These are phyloP conservation scores for Tolypocladium inflatum DNA, from an alignment of 2,329 filamentous ascomycete species.

Conservation along the genomic window DNA sequence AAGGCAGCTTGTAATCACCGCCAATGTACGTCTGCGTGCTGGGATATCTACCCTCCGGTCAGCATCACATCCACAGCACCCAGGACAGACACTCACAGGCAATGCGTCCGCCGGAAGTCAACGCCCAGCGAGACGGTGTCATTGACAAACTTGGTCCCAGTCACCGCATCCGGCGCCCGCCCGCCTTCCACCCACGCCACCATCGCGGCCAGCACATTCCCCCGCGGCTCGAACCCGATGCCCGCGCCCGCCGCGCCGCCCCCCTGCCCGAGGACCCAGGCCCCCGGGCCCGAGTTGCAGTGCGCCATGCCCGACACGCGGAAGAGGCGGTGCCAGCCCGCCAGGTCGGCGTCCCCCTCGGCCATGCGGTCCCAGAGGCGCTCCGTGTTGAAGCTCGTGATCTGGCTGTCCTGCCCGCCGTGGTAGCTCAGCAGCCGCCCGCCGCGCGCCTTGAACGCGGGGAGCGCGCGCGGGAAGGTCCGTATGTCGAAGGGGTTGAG, in stretches of 20 bases:
- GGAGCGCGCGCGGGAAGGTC: constrained; percentile 28
- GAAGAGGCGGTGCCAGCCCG: constrained; percentile 41
- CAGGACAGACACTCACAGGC: constrained; percentile 6
- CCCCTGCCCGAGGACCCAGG: constrained; percentile 20
- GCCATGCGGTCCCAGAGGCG: constrained; percentile 13
- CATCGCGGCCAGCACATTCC: constrained; percentile 36
- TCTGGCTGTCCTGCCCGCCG: constrained; percentile 29
- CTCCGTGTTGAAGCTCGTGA: constrained; percentile 21
- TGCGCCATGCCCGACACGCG: constrained; percentile 44
- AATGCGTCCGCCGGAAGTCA: constrained; percentile 22
- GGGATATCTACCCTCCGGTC: neutral
- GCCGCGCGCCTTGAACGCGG: constrained; percentile 26
- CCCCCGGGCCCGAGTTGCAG: constrained; percentile 37
- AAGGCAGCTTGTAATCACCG: neutral
- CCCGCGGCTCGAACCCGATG: constrained; percentile 19
- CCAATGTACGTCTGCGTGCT: neutral
- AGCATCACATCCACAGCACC: neutral
- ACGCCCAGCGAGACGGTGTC: constrained; percentile 13
- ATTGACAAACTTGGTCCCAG: constrained; percentile 24
- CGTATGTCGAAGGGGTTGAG: constrained; percentile 26
- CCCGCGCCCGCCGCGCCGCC: constrained; percentile 7
- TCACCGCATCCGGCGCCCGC: constrained; percentile 27
- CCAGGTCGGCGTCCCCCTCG: constrained; percentile 18
- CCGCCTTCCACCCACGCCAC: constrained; percentile 38
- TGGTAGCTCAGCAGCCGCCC: constrained; percentile 38